A percentile compares a stretch with the other conserved stretches of the same genome.
These are phyloP conservation scores for Eucalyptus victrix DNA, from an alignment of 345 rosid species.

Conservation along the genomic window DNA sequence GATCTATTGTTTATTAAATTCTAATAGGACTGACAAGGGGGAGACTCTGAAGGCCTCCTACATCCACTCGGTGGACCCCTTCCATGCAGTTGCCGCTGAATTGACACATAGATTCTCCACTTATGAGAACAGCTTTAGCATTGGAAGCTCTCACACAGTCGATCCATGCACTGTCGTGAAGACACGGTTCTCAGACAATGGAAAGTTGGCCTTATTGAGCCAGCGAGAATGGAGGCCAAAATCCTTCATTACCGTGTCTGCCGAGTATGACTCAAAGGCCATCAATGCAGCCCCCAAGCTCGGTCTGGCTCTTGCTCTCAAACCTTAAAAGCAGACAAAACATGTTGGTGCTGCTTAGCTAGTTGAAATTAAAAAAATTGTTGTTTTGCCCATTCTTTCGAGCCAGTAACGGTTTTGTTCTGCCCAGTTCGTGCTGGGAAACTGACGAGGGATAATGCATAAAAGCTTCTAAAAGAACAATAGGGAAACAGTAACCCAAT, in stretches of 20 bases:
- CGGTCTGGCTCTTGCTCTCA: conserved; percentile 70
- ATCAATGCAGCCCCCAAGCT: conserved; percentile 41
- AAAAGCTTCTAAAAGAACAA: background rate
- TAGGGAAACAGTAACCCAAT: conserved; percentile 14
- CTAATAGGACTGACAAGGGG: conserved; percentile 59
- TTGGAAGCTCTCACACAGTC: conserved; percentile 51
- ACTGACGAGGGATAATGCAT: background rate
- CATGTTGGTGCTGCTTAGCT: background rate
- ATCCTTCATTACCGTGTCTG: conserved; percentile 54
- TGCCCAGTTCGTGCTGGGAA: background rate
- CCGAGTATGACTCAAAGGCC: conserved; percentile 57
- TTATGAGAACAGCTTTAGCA: conserved; percentile 38
- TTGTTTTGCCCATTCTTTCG: background rate
- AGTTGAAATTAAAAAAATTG: background rate
- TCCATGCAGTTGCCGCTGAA: conserved; percentile 59
- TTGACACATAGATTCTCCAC: conserved; percentile 57
- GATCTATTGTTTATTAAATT: background rate
- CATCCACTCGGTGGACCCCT: conserved; percentile 40
- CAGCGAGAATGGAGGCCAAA: conserved; percentile 82
- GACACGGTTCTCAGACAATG: conserved; percentile 42
- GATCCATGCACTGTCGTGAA: conserved; percentile 50
- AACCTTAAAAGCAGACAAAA: conserved; percentile 32
- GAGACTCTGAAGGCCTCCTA: conserved; percentile 63
- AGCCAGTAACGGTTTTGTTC: background rate
- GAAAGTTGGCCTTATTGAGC: conserved; percentile 48